phyloP scores from a whole-genome alignment of 169 alveolate species.

The Plasmodium knowlesi region DNA sequence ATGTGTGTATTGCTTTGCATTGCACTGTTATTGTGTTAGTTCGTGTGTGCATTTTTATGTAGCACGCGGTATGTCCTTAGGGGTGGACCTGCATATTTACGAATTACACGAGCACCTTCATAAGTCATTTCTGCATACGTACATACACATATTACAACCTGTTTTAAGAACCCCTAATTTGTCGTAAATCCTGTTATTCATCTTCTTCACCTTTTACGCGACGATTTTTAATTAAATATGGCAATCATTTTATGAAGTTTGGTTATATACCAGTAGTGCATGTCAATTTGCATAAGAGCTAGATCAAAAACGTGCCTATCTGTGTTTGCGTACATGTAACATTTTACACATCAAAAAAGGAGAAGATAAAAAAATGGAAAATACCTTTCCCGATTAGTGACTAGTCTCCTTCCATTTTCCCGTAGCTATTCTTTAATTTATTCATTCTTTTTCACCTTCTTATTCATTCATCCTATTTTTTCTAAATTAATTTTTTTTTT shows the following conservation, averaged over 20 bases:
- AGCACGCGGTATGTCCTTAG: neutral
- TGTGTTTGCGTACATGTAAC: neutral
- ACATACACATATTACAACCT: neutral
- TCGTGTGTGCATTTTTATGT: neutral
- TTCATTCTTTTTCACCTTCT: neutral
- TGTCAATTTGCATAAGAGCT: neutral
- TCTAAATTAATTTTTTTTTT: conserved; percentile 18
- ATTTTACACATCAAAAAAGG: neutral
- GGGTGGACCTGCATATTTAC: neutral
- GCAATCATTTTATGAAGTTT: conserved; percentile 5
- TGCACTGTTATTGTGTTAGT: neutral
- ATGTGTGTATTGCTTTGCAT: neutral
- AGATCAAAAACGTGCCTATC: neutral
- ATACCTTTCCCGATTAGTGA: neutral
- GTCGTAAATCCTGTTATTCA: neutral
- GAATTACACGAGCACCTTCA: neutral
- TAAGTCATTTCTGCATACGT: neutral
- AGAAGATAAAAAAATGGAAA: neutral
- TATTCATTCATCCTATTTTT: conserved; percentile 7
- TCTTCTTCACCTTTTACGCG: neutral
- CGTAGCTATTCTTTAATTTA: neutral
- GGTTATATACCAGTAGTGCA: neutral
- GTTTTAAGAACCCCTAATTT: neutral
- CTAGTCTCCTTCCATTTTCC: neutral
- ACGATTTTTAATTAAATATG: conserved; percentile 20